Base-by-base conservation (phyloP, 495 filamentous ascomycete species). In the Penicillium ucsense region DNA sequence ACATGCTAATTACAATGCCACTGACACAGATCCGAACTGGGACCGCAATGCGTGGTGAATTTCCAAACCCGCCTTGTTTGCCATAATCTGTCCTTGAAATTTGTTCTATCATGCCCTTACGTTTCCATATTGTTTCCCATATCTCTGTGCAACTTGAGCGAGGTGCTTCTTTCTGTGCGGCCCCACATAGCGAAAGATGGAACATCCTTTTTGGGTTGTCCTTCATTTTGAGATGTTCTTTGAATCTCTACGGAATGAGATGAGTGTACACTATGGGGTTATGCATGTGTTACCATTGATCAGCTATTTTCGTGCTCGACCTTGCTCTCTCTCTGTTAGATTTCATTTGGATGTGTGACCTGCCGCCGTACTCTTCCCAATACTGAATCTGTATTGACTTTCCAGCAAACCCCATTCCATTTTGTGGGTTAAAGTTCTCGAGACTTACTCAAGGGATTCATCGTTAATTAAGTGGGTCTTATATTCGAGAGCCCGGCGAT, bases 1-100 rank as follows among this genome's bases (percentile, higher is more conserved):
- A 20, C 20, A 20, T 20, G 20, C 20, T 20, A 20, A 20, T 20
- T 20, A 20, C 20, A 20, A 20, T 20, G 20, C 20, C 20, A 20
- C 20, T 20, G 20, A 2, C 2, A 7, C 46, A 67, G 65, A 67
- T 52, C 64, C 65, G 46, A 63, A 56, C 33, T 60, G 60, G 59
- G 61, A 68, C 47, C 64, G 66, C 48, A 65, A 66, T 62, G 65
- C 63, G 41, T 66, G 60, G 62, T 66, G 62, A 46, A 57, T 43
- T 41, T 8, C 40, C 46, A 30, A 20, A 20, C 20, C 20, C 20
- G 20, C 20, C 20, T 20, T 20, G 20, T 20, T 20, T 20, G 2
- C 20, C 20, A 20, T 2, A 20, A 20, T 20, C 20, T n/a, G 55
- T 59, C 49, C 38, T 57, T 30, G 30, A 11, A 4, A 29, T 45